Evolutionary conservation across 352 stramenopile genomes (phyloP).

Genomic region (Phytophthora macrochlamydospora): DNA sequence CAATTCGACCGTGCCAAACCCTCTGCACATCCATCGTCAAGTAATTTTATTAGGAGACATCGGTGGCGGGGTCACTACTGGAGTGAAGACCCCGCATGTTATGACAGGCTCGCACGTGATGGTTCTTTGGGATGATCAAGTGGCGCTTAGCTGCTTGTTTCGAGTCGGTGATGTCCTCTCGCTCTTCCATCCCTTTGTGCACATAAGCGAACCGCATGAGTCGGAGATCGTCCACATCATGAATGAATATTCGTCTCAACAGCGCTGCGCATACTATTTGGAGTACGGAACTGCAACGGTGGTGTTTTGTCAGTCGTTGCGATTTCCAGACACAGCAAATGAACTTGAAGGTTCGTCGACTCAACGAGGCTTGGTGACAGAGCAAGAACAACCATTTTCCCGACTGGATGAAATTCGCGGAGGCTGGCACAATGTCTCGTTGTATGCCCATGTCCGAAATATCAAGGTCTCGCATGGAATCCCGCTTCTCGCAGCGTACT

Average conservation of each 20-base stretch:
- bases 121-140: slow-evolving; percentile 75
- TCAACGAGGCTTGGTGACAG: not conserved
- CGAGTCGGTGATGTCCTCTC: slow-evolving; percentile 58
- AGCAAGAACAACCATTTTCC: slow-evolving; percentile 28
- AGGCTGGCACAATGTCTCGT: slow-evolving; percentile 53
- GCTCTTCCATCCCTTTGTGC: slow-evolving; percentile 69
- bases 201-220: slow-evolving; percentile 50
- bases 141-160: slow-evolving; percentile 65
- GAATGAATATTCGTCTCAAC: slow-evolving; percentile 62
- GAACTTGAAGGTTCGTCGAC: slow-evolving; percentile 2
- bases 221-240: slow-evolving; percentile 59
- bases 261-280: slow-evolving; percentile 57
- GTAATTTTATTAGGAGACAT: slow-evolving; percentile 62
- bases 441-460: slow-evolving; percentile 56
- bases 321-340: slow-evolving; percentile 4
- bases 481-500: slow-evolving; percentile 69
- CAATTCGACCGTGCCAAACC: slow-evolving; percentile 62
- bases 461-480: slow-evolving; percentile 67
- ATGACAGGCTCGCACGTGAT: slow-evolving; percentile 50
- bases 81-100: slow-evolving; percentile 17
- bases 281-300: slow-evolving; percentile 70
- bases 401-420: slow-evolving; percentile 33
- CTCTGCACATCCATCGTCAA: slow-evolving; percentile 62
- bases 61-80: slow-evolving; percentile 1
- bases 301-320: slow-evolving; percentile 37